Conservation (phyloP, 306 rosid species). For the Prunus armeniaca region DNA sequence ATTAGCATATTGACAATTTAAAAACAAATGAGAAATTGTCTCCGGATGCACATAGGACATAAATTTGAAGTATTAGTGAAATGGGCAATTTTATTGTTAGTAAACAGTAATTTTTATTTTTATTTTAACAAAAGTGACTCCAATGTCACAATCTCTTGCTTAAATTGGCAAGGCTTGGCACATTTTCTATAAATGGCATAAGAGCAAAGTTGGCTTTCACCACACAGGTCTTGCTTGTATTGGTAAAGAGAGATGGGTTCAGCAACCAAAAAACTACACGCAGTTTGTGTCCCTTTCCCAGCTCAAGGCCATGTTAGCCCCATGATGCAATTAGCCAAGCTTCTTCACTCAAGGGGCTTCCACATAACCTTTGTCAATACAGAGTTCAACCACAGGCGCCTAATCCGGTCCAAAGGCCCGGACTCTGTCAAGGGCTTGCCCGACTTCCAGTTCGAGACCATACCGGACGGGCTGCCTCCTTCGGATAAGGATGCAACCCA, state of each 20-base stretch:
- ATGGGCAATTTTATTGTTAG: no score
- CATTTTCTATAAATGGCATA: no score
- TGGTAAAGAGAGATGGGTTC: background rate
- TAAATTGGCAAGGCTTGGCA: no score
- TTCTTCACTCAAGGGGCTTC: constrained; percentile 14
- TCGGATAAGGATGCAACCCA: constrained; percentile 20
- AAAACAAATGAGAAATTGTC: no score
- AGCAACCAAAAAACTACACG: constrained; percentile 8
- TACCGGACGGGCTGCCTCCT: constrained; percentile 20
- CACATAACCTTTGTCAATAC: constrained; percentile 20
- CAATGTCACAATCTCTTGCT: no score
- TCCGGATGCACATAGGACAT: no score
- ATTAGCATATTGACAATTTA: no score
- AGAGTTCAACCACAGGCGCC: constrained; percentile 11
- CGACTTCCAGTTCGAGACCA: constrained; percentile 21
- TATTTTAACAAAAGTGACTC: no score
- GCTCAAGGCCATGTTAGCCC: constrained; percentile 23
- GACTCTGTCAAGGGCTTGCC: constrained; percentile 3
- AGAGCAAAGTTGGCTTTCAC: no score
- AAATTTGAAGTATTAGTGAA: no score
- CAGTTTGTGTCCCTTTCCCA: constrained; percentile 11
- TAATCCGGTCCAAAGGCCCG: background rate
- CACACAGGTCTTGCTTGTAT: no score
- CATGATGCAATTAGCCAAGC: constrained; percentile 15
- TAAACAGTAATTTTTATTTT: no score